Evolutionary conservation across 495 filamentous ascomycete genomes (phyloP), one percentile per base, ranked within the genome.

Genomic region (Penicillium longicatenatum): DNA sequence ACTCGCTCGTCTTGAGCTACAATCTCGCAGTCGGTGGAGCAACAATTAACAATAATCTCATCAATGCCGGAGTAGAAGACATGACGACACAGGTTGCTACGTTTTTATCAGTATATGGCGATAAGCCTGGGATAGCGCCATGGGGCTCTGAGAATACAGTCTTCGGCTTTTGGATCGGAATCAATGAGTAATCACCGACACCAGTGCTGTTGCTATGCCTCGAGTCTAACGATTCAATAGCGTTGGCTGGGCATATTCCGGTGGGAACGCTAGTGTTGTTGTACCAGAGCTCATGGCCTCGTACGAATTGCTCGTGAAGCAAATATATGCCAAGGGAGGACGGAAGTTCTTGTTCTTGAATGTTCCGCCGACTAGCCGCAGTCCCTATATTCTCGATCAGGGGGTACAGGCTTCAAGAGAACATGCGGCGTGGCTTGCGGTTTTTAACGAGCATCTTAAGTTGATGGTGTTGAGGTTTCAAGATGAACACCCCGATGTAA

Each of bases 271-370:
- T 6, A 69, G 69, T 9, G 64, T 55, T 5, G 68, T 90, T 50
- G 76, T 84, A 24, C 70, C 70, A 7, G 66, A 63, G 26, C 79
- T 90, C n/a, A 82, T 88, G 66, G 71, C 76, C 16, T 78, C 79
- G 41, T 89, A 91, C 51, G 77, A 78, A 50, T 63, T 65, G 1
- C 68, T 85, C 21, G 62, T 86, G 4, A 75, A 86, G 57, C 58
- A 86, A 54, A 65, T 89, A 16, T 90, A 91, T 64, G 51, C 64
- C 22, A 77, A 77, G 19, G 91, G 90, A 0, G 89, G 84, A 6
- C 81, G 89, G 49, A 91, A 88, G 58, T 92, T 92, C 66, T 70
- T 89, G n/a, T 82, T 93, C 64, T 54, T 93, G 57, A 86, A 85
- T 52, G 89, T 91, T 3, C 91, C 90, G 0, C 85, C 90, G 3